Percentiles rank a stretch among this genome's conserved stretches.
These are phyloP conservation scores for Garcileccinum viscosum DNA, from an alignment of 1,284 basidiomycete genomes.

Conservation along the genomic window DNA sequence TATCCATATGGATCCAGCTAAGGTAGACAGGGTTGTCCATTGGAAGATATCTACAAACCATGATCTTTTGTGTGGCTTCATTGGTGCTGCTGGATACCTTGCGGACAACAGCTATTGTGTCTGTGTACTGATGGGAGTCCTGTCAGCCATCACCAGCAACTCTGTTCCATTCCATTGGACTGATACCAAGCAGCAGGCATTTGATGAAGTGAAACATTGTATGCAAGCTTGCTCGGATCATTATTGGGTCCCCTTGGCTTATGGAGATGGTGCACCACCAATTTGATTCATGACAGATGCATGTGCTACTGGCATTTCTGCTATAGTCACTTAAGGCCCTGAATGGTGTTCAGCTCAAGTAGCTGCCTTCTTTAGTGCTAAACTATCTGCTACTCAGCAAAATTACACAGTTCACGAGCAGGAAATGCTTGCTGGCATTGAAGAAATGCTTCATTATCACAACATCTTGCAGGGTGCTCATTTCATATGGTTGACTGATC, in stretches of 20 bases:
- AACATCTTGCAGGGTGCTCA: slow-evolving; percentile 32
- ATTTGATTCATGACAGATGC: background rate
- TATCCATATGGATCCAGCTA: slow-evolving; percentile 45
- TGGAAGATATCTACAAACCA: slow-evolving; percentile 42
- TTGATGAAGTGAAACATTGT: slow-evolving; percentile 42
- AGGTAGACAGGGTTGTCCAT: slow-evolving; percentile 39
- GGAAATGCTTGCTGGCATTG: slow-evolving; percentile 14
- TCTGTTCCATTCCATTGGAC: slow-evolving; percentile 38
- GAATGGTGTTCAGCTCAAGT: slow-evolving; percentile 16
- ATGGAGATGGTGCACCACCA: background rate
- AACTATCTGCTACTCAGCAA: slow-evolving; percentile 32
- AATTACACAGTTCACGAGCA: slow-evolving; percentile 39
- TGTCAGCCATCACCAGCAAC: slow-evolving; percentile 36
- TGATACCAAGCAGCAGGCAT: slow-evolving; percentile 41
- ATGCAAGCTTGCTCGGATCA: slow-evolving; percentile 22
- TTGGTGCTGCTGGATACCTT: slow-evolving; percentile 40
- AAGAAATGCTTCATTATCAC: slow-evolving; percentile 21
- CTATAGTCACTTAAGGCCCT: background rate
- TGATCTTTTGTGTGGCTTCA: slow-evolving; percentile 36
- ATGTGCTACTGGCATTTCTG: background rate
- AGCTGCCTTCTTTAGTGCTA: slow-evolving; percentile 47
- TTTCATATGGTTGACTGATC: slow-evolving; percentile 45
- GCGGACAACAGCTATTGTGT: slow-evolving; percentile 36
- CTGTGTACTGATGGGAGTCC: slow-evolving; percentile 38
- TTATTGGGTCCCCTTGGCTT: slow-evolving; percentile 24